Conservation (phyloP, 108 stramenopile genomes). For the Nannochloropsis salina region DNA sequence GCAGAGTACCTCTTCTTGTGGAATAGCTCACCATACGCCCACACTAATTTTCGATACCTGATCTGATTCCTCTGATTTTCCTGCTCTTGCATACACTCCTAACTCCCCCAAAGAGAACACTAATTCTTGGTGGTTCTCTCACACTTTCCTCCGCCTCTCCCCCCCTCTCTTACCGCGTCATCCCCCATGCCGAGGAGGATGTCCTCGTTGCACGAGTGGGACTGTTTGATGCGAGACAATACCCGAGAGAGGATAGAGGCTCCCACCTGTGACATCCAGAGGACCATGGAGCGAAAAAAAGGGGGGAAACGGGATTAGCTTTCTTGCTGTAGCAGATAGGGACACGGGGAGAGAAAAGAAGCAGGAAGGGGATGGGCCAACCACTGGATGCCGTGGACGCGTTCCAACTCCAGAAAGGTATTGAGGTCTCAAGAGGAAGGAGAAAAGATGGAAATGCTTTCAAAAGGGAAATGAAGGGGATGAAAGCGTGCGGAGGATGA, state of each 20-base stretch:
- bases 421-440: too few species aligned
- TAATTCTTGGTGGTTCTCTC: too few species aligned
- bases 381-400: too few species aligned
- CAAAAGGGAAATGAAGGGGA: not conserved
- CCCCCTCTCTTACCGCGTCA: not conserved
- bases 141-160: not conserved
- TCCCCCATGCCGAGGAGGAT: slow-evolving; percentile 2
- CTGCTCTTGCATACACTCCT: not conserved
- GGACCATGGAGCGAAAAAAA: not conserved
- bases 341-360: not conserved
- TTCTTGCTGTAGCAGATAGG: not conserved
- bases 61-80: too few species aligned
- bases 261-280: not conserved
- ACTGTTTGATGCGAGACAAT: slow-evolving; percentile 23
- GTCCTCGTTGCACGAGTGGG: not conserved
- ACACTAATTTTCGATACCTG: too few species aligned
- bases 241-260: slow-evolving; percentile 32
- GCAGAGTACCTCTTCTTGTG: not conserved
- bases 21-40: too few species aligned
- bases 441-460: too few species aligned
- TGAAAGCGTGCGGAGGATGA: not conserved
- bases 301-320: not conserved
- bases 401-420: too few species aligned
- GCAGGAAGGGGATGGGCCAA: not conserved
- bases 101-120: not conserved